phyloP scores from a whole-genome alignment of 2,329 filamentous ascomycete genomes.

The Fusarium nygamai region DNA sequence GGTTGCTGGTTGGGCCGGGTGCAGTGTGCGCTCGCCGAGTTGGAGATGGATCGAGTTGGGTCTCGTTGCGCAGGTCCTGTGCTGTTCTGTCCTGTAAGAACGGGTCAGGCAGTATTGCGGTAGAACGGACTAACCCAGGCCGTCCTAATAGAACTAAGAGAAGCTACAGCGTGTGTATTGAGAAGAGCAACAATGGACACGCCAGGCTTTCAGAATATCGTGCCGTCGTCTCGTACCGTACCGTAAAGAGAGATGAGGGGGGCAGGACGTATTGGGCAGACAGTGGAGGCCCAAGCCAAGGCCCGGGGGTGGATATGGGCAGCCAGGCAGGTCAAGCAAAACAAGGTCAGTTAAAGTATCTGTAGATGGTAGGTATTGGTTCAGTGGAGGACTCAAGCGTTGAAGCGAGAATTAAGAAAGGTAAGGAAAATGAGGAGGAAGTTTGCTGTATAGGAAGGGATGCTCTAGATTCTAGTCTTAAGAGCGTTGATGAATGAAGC shows the following conservation, averaged over 20 bases:
- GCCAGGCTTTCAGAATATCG: conserved; percentile 7
- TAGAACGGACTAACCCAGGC: conserved; percentile 18
- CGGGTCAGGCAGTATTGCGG: neutral
- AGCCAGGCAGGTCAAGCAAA: neutral
- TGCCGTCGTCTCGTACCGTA: neutral
- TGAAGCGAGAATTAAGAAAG: conserved; percentile 1
- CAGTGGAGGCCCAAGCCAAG: conserved; percentile 44
- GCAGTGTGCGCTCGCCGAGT: conserved; percentile 40
- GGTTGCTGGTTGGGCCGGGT: conserved; percentile 34
- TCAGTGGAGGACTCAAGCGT: conserved; percentile 14
- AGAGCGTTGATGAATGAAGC: conserved; percentile 4
- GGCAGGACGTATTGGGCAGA: conserved; percentile 41
- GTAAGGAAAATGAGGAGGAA: neutral
- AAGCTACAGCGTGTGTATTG: neutral
- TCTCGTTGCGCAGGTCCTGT: conserved; percentile 19
- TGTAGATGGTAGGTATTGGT: neutral
- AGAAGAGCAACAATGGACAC: conserved; percentile 16
- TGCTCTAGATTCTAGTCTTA: conserved; percentile 1
- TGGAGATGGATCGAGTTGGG: conserved; percentile 38
- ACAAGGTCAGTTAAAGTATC: neutral
- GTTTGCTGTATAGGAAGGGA: conserved; percentile 1
- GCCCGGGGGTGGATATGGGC: conserved; percentile 32
- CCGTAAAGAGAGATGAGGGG: conserved; percentile 22
- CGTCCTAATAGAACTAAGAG: conserved; percentile 12
- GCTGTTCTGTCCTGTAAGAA: conserved; percentile 1